These are phyloP conservation scores for Tausonia pullulans DNA, from an alignment of 1,284 basidiomycete species.

Conservation along the genomic window DNA sequence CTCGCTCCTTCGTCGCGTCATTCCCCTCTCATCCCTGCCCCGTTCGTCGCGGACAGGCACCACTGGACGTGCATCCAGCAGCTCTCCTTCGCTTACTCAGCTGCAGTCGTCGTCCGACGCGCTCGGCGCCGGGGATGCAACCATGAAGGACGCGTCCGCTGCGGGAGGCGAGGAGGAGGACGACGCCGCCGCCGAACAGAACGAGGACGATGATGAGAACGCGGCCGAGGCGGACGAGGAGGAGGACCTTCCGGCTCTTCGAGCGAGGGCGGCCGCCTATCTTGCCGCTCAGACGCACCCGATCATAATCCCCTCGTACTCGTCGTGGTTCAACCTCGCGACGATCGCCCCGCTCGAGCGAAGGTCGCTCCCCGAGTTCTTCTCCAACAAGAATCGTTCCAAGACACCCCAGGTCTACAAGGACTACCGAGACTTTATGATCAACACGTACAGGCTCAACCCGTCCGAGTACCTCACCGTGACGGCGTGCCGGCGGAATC, in stretches of 20 bases:
- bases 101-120: conserved; percentile 6
- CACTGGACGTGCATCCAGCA: no score
- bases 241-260: conserved; percentile 28
- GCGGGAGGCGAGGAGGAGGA: no score
- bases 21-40: no score
- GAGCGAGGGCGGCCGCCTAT: conserved; percentile 46
- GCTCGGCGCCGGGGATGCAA: neutral
- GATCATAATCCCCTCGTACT: conserved; percentile 92
- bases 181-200: neutral
- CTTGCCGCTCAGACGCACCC: conserved; percentile 95
- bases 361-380: conserved; percentile 92
- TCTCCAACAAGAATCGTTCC: conserved; percentile 85
- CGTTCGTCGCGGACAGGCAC: no score
- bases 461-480: conserved; percentile 95
- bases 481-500: conserved; percentile 87
- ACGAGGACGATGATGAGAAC: conserved; percentile 13
- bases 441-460: conserved; percentile 92
- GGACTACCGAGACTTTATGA: conserved; percentile 99
- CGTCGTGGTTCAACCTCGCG: conserved; percentile 95
- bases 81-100: conserved; percentile 3
- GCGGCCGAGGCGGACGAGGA: conserved; percentile 6
- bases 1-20: no score
- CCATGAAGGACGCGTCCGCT: conserved; percentile 3
- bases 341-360: conserved; percentile 87
- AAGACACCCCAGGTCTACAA: conserved; percentile 98